Evolutionary conservation across 768 basidiomycete species (phyloP).

Genomic region (Leucogyrophana mollusca): DNA sequence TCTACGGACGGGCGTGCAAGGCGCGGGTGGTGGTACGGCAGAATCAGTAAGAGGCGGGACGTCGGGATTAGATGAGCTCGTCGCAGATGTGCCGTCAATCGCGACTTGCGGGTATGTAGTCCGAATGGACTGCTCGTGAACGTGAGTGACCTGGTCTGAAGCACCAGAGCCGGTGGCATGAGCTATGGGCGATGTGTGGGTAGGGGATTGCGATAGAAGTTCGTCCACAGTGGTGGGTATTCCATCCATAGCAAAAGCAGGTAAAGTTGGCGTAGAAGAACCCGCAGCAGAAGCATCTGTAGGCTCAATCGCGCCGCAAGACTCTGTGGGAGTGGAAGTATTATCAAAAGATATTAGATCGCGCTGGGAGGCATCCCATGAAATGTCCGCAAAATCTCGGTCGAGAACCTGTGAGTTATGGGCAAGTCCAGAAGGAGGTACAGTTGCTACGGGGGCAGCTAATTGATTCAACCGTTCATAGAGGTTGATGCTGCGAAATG

Average conservation of each 20-base stretch:
- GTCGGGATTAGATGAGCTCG: no score
- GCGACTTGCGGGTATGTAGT: no score
- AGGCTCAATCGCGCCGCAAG: conserved; percentile 11
- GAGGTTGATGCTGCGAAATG: conserved; percentile 31
- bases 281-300: no score
- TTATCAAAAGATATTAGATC: conserved; percentile 45
- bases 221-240: conserved; percentile 16
- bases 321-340: conserved; percentile 27
- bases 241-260: no score
- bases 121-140: no score
- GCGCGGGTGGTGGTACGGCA: no score
- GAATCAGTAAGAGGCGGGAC: no score
- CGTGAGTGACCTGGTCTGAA: no score
- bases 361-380: conserved; percentile 14
- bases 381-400: neutral
- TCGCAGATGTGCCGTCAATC: no score
- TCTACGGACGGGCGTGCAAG: conserved; percentile 30
- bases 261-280: conserved; percentile 2
- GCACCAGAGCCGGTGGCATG: no score
- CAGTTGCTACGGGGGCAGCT: conserved; percentile 7
- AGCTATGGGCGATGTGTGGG: no score
- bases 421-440: conserved; percentile 3
- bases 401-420: neutral
- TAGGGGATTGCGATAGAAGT: conserved; percentile 20
- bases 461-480: conserved; percentile 24